These are phyloP conservation scores for Raffaelea ambrosiae DNA, from an alignment of 2,329 filamentous ascomycete species.

Conservation along the genomic window DNA sequence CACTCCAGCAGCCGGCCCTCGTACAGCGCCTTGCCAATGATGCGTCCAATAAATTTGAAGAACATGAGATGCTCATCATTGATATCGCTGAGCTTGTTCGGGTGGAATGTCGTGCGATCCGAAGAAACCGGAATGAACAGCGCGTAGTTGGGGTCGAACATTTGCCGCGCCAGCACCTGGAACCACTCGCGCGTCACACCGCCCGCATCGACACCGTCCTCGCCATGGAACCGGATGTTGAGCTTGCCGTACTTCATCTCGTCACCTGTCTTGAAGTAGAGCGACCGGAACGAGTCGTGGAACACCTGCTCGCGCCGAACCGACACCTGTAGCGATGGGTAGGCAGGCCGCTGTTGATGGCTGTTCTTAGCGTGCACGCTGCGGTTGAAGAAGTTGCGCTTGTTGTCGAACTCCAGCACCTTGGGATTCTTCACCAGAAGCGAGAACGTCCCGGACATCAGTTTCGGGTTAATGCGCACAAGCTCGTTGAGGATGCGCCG, in stretches of 20 bases:
- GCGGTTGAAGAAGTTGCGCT: conserved; percentile 96
- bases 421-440: conserved; percentile 97
- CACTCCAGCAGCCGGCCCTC: conserved; percentile 94
- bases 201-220: conserved; percentile 95
- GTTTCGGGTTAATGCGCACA: conserved; percentile 89
- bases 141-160: conserved; percentile 98
- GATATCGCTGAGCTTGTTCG: conserved; percentile 86
- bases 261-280: conserved; percentile 92
- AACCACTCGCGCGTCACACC: conserved; percentile 99
- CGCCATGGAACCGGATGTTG: conserved; percentile 92
- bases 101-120: conserved; percentile 96
- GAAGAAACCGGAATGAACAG: conserved; percentile 95
- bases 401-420: conserved; percentile 98
- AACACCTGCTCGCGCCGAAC: conserved; percentile 94
- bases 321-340: conserved; percentile 69
- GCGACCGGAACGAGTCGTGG: conserved; percentile 95
- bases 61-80: conserved; percentile 95
- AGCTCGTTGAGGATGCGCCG: conserved; percentile 97
- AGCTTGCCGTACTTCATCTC: conserved; percentile 99
- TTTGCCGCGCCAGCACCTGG: conserved; percentile 90
- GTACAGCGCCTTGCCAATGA: conserved; percentile 97
- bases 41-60: conserved; percentile 98
- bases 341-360: conserved; percentile 52
- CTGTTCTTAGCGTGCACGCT: conserved; percentile 67
- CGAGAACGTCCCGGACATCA: conserved; percentile 98